phyloP scores from a whole-genome alignment of 73 alveolate species.

The Tetrahymena borealis region DNA sequence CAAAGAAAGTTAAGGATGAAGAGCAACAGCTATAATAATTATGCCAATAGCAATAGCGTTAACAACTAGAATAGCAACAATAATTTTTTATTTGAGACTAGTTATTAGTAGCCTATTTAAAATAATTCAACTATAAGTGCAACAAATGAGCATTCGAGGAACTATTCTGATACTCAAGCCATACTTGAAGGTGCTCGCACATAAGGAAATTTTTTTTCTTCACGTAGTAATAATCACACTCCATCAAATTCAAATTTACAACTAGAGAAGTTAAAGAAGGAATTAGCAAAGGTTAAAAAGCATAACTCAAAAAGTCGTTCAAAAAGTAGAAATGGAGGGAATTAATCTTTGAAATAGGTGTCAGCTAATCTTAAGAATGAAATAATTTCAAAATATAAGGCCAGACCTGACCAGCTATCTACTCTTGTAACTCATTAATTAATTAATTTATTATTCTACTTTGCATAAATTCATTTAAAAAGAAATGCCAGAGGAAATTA shows the following conservation, averaged over 20 bases:
- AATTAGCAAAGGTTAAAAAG: not conserved
- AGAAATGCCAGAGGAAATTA: too few species aligned
- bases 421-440: not conserved
- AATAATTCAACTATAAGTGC: not conserved
- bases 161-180: not conserved
- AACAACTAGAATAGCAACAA: not conserved
- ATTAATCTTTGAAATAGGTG: not conserved
- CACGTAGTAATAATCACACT: slow-evolving; percentile 1
- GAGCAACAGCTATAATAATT: not conserved
- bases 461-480: not conserved
- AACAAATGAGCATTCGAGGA: not conserved
- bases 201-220: not conserved
- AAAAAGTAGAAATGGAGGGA: not conserved
- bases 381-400: not conserved
- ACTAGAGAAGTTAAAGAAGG: not conserved
- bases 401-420: not conserved
- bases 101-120: not conserved
- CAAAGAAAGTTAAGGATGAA: not conserved
- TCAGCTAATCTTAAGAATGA: not conserved
- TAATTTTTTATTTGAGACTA: not conserved
- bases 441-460: not conserved
- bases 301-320: not conserved
- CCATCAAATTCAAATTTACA: not conserved
- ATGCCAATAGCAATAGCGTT: not conserved
- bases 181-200: not conserved